These are phyloP conservation scores for Ceratocystis diversiconidia DNA, from an alignment of 2,329 filamentous ascomycete species.

Conservation along the genomic window DNA sequence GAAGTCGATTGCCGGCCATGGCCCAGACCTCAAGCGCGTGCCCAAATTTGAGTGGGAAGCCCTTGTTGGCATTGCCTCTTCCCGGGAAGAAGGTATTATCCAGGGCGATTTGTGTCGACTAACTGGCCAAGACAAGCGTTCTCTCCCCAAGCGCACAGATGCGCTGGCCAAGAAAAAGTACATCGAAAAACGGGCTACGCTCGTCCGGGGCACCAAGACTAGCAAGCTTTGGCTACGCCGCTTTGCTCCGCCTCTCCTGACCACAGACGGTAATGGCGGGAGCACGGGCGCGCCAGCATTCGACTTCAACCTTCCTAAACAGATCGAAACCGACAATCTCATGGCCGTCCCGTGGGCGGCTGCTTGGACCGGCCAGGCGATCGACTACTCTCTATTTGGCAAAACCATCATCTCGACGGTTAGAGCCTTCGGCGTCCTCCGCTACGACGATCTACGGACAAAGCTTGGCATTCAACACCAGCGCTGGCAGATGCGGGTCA, in stretches of 20 bases:
- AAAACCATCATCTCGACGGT: slow-evolving; percentile 43
- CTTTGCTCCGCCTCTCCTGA: slow-evolving; percentile 36
- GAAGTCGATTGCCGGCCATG: slow-evolving; percentile 45
- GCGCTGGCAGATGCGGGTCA: slow-evolving; percentile 45
- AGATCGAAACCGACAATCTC: slow-evolving; percentile 30
- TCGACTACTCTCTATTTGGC: slow-evolving; percentile 44
- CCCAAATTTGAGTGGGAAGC: slow-evolving; percentile 46
- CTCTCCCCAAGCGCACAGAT: slow-evolving; percentile 47
- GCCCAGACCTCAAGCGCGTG: slow-evolving; percentile 42
- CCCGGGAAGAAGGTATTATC: slow-evolving; percentile 40
- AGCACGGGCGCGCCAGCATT: slow-evolving; percentile 19
- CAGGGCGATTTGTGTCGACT: slow-evolving; percentile 45
- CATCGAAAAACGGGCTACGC: slow-evolving; percentile 44
- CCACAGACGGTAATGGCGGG: slow-evolving; percentile 20
- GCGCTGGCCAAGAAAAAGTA: slow-evolving; percentile 46
- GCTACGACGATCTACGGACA: slow-evolving; percentile 41
- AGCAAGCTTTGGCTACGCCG: slow-evolving; percentile 47
- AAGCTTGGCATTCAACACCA: slow-evolving; percentile 44
- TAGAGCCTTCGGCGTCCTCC: slow-evolving; percentile 44
- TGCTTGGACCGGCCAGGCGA: slow-evolving; percentile 43
- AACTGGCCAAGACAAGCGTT: slow-evolving; percentile 48
- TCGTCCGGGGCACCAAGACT: slow-evolving; percentile 45
- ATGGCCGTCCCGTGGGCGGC: slow-evolving; percentile 41
- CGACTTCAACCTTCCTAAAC: slow-evolving; percentile 9
- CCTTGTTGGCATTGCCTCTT: slow-evolving; percentile 42